A percentile compares a stretch with the other conserved stretches of the same genome.
Evolutionary conservation across 2,329 filamentous ascomycete genomes (phyloP).

Genomic region (Colletotrichum siamense): DNA sequence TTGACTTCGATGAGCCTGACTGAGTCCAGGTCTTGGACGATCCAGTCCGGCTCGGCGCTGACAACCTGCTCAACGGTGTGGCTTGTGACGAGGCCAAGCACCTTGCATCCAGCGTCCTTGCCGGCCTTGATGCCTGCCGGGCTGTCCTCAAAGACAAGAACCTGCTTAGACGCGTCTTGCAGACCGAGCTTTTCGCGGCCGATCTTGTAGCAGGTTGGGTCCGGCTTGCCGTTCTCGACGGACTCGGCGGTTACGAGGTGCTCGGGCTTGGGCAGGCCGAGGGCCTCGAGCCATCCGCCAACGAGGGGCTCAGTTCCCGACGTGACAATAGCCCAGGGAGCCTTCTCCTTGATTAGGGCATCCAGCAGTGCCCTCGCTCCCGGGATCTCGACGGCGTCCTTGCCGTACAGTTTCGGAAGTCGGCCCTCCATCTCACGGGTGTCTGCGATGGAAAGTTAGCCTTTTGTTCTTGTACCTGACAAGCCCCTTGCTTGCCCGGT

Average conservation of each 20-base stretch:
- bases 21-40: constrained; percentile 80
- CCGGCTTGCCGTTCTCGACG: constrained; percentile 77
- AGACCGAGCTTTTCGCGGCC: constrained; percentile 68
- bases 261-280: constrained; percentile 68
- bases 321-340: constrained; percentile 87
- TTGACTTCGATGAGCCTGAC: constrained; percentile 66
- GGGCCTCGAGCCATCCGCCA: constrained; percentile 72
- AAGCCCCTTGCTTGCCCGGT: neutral
- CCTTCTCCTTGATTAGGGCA: constrained; percentile 63
- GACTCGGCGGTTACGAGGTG: constrained; percentile 79
- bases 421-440: constrained; percentile 78
- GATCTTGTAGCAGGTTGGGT: constrained; percentile 75
- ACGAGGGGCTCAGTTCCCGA: constrained; percentile 74
- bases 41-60: constrained; percentile 84
- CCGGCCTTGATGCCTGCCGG: constrained; percentile 85
- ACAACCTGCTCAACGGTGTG: constrained; percentile 76
- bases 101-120: constrained; percentile 84
- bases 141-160: constrained; percentile 88
- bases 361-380: constrained; percentile 77
- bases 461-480: neutral
- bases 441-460: constrained; percentile 56
- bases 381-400: constrained; percentile 83
- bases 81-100: constrained; percentile 84
- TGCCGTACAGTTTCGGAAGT: constrained; percentile 78
- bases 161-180: constrained; percentile 47